phyloP scores from a whole-genome alignment of 1,139 yeast species.

The Zygoascus meyerae region DNA sequence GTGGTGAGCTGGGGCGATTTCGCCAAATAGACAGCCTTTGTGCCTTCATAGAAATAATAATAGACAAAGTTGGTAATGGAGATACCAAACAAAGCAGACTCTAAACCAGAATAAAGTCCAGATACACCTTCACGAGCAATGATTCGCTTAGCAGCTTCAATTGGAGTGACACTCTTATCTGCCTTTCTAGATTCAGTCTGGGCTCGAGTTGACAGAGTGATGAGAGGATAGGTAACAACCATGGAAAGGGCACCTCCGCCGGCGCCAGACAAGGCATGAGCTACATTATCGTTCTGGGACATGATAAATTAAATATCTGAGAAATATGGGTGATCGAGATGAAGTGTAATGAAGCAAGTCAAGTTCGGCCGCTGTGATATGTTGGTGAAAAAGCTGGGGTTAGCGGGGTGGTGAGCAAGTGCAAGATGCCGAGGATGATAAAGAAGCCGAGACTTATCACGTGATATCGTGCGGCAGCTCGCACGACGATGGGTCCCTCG shows the following conservation, averaged over 20 bases:
- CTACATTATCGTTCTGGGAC: constrained; percentile 38
- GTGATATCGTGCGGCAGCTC: background rate
- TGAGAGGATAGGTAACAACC: constrained; percentile 80
- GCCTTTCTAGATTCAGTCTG: constrained; percentile 52
- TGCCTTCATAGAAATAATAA: constrained; percentile 81
- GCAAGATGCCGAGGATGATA: constrained; percentile 2
- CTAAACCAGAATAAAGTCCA: constrained; percentile 80
- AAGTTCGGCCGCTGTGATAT: background rate
- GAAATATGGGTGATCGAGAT: background rate
- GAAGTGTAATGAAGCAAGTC: background rate
- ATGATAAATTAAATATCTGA: constrained; percentile 3
- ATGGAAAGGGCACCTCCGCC: constrained; percentile 87
- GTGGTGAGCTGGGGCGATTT: constrained; percentile 41
- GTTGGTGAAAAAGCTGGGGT: background rate
- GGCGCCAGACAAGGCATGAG: constrained; percentile 90
- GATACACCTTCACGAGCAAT: constrained; percentile 57
- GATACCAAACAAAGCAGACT: constrained; percentile 82
- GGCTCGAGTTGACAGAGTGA: constrained; percentile 76
- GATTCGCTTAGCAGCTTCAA: constrained; percentile 43
- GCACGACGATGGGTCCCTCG: background rate
- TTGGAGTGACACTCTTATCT: constrained; percentile 25
- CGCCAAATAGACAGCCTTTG: constrained; percentile 50
- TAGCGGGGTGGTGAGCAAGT: constrained; percentile 3
- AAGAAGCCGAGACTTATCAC: constrained; percentile 3
- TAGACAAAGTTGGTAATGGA: constrained; percentile 81